phyloP scores from a whole-genome alignment of 495 filamentous ascomycete genomes.

The Daldinia childiae region DNA sequence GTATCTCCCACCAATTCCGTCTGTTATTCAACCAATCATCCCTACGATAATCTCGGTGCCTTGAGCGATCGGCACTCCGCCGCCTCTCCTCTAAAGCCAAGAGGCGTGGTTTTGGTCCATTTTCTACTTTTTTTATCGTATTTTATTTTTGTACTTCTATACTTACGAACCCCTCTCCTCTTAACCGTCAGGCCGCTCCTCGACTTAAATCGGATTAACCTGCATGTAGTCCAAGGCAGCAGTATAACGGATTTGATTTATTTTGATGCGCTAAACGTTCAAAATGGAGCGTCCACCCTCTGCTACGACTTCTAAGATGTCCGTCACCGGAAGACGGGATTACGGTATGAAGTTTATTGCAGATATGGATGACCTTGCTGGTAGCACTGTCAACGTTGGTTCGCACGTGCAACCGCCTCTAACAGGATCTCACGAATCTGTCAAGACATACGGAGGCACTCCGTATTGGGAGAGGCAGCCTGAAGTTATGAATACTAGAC shows the following conservation, averaged over 20 bases:
- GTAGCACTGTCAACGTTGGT: background rate
- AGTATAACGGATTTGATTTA: background rate
- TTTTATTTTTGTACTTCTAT: constrained; percentile 9
- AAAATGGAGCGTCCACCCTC: constrained; percentile 34
- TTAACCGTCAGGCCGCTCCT: background rate
- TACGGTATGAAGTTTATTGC: constrained; percentile 39
- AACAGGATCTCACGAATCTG: background rate
- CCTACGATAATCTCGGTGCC: constrained; percentile 36
- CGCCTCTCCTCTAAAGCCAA: constrained; percentile 3
- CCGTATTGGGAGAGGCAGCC: constrained; percentile 23
- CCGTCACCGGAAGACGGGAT: constrained; percentile 35
- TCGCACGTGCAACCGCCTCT: background rate
- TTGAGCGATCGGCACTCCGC: constrained; percentile 20
- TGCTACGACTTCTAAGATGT: constrained; percentile 35
- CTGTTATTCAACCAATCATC: constrained; percentile 23
- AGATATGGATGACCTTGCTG: constrained; percentile 14
- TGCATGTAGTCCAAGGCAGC: constrained; percentile 2
- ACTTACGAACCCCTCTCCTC: background rate
- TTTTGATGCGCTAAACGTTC: constrained; percentile 1
- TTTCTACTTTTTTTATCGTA: background rate
- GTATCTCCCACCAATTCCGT: background rate
- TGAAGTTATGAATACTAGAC: background rate
- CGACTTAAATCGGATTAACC: background rate
- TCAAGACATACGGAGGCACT: background rate
- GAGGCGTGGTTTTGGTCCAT: background rate